phyloP scores from a whole-genome alignment of 306 rosid species.

The Leucaena leucocephala region DNA sequence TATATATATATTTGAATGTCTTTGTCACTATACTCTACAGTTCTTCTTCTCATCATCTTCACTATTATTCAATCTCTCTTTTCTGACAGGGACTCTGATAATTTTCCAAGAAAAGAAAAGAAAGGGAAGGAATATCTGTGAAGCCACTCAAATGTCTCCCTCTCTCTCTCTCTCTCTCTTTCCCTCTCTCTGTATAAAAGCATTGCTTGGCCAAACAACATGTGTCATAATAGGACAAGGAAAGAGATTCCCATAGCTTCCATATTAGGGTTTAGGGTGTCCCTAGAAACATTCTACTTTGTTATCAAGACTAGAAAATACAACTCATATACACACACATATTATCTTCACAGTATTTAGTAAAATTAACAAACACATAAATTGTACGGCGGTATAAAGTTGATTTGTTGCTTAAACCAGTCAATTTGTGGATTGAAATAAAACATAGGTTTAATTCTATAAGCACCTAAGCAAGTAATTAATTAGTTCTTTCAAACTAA shows the following conservation, averaged over 20 bases:
- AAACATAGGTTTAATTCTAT: not conserved
- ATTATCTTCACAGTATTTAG: not conserved
- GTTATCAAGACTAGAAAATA: slow-evolving; percentile 86
- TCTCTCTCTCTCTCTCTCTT: not conserved
- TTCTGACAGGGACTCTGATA: slow-evolving; percentile 44
- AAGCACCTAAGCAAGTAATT: too few species aligned
- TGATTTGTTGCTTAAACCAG: not conserved
- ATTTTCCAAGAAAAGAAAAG: slow-evolving; percentile 14
- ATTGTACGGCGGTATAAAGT: not conserved
- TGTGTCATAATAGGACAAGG: slow-evolving; percentile 41
- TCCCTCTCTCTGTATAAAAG: slow-evolving; percentile 17
- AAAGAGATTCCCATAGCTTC: slow-evolving; percentile 43
- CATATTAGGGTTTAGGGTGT: slow-evolving; percentile 41
- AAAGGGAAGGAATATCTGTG: slow-evolving; percentile 52
- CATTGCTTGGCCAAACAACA: slow-evolving; percentile 45
- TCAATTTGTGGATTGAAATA: not conserved
- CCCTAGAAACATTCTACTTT: slow-evolving; percentile 80
- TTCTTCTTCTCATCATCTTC: slow-evolving; percentile 20
- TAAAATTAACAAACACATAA: not conserved
- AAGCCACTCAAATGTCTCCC: slow-evolving; percentile 72
- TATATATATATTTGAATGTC: slow-evolving; percentile 27
- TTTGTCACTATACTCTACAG: slow-evolving; percentile 43
- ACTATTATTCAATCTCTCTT: slow-evolving; percentile 8
- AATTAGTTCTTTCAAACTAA: too few species aligned
- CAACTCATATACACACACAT: slow-evolving; percentile 45